Evolutionary conservation across 2,329 filamentous ascomycete genomes (phyloP), one percentile per base, ranked within the genome.

Genomic region (Cladophialophora bantiana): DNA sequence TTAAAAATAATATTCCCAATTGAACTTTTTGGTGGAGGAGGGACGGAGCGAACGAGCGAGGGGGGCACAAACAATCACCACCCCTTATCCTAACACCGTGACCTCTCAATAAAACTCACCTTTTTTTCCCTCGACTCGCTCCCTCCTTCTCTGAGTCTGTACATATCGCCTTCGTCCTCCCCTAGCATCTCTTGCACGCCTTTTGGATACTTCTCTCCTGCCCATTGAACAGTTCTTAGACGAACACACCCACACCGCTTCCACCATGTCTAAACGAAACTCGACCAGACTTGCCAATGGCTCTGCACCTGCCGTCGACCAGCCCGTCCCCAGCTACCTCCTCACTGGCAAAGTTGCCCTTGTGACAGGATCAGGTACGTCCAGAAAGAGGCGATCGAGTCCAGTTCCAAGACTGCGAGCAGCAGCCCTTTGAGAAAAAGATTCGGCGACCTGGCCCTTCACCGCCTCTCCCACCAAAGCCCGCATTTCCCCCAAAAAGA

Each of bases 331-430:
- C 45, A 72, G 68, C 62, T 74, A 74, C 61, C 69, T 74, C 53
- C 66, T 74, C 45, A 88, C 80, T 61, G 84, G 84, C 66, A 84
- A 86, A 78, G 73, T 75, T 15, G 74, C 74, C 42, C 50, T 75
- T 40, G 74, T 75, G 45, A 75, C 74, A 15, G 74, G 74, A 58
- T 72, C 74, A 57, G 71, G 72, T 68, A 72, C 42, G 71, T 73
- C 13, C 12, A 45, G 35, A 40, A 54, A 50, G 45, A 50, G 45
- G 20, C 10, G 45, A 20, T 50, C 20, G 18, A 50, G n/a, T 20
- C 26, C 15, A 12, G 15, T 52, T 42, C 20, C 31, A 62, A 38
- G 42, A 31, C n/a, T 34, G 20, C 35, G 32, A 18, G 34, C 38
- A 26, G 35, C 3, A 50, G 1, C 35, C 35, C 36, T 4, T 56